A percentile compares a stretch with the other conserved stretches of the same genome.
phyloP scores from a whole-genome alignment of 768 basidiomycete genomes.

The Strobilomyces dryophilus region DNA sequence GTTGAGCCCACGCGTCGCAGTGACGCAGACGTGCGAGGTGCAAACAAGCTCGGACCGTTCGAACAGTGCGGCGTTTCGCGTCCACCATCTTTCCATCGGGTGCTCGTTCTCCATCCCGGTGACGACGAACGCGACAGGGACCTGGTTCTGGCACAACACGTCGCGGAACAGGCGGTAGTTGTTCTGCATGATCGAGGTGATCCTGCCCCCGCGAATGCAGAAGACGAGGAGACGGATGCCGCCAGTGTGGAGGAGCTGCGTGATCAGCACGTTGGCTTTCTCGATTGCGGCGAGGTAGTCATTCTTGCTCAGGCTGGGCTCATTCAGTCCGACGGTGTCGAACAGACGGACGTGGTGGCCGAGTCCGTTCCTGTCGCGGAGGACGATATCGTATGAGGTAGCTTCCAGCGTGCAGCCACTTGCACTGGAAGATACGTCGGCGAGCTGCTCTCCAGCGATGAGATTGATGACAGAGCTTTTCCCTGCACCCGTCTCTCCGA shows the following conservation, averaged over 20 bases:
- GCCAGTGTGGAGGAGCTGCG: conserved; percentile 22
- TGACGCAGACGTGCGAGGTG: conserved; percentile 37
- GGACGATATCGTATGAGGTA: conserved; percentile 19
- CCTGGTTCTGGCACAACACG: conserved; percentile 26
- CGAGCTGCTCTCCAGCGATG: conserved; percentile 25
- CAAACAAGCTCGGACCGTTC: conserved; percentile 12
- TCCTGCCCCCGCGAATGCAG: conserved; percentile 32
- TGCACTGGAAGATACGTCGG: conserved; percentile 26
- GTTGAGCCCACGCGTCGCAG: conserved; percentile 25
- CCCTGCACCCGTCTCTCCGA: conserved; percentile 29
- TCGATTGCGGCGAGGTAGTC: conserved; percentile 24
- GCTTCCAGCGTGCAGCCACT: conserved; percentile 33
- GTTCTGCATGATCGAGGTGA: conserved; percentile 17
- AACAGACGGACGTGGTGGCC: conserved; percentile 22
- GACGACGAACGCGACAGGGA: conserved; percentile 29
- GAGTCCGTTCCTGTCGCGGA: conserved; percentile 6
- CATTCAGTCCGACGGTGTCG: conserved; percentile 33
- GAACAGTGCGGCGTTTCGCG: conserved; percentile 29
- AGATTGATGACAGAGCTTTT: conserved; percentile 43
- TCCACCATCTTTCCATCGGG: conserved; percentile 32
- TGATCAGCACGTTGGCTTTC: conserved; percentile 31
- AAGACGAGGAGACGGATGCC: conserved; percentile 30
- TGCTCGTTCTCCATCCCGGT: conserved; percentile 29
- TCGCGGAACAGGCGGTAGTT: conserved; percentile 30
- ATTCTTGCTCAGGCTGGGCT: conserved; percentile 14